Evolutionary conservation across 805 yeast genomes (phyloP).

Genomic region (Spathaspora passalidarum): DNA sequence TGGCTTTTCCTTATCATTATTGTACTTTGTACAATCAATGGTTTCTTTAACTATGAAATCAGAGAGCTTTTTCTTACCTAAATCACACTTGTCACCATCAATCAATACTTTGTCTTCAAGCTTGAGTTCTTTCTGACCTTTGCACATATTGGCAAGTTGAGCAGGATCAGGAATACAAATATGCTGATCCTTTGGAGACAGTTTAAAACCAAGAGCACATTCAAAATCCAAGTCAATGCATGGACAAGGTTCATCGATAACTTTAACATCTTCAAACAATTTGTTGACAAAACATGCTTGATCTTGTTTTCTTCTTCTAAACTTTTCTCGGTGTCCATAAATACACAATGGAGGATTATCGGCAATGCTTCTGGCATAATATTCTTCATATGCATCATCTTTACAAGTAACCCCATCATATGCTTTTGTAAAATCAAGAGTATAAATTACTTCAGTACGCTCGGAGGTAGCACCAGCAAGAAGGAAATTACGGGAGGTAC

Average conservation of each 20-base stretch:
- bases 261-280: constrained; percentile 44
- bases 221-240: constrained; percentile 70
- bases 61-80: constrained; percentile 19
- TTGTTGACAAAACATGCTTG: constrained; percentile 61
- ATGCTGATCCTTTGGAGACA: constrained; percentile 25
- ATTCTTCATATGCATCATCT: constrained; percentile 59
- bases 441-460: constrained; percentile 21
- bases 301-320: constrained; percentile 59
- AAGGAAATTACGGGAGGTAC: constrained; percentile 60
- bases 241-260: constrained; percentile 53
- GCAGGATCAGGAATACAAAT: constrained; percentile 44
- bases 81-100: constrained; percentile 45
- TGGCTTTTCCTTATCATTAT: constrained; percentile 6
- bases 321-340: constrained; percentile 65
- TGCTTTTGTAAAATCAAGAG: constrained; percentile 57
- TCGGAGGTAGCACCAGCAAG: constrained; percentile 40
- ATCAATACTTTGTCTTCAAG: constrained; percentile 39
- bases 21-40: constrained; percentile 34
- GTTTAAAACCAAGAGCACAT: constrained; percentile 52
- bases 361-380: constrained; percentile 48
- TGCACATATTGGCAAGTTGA: constrained; percentile 23
- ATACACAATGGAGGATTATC: constrained; percentile 49
- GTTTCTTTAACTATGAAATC: constrained; percentile 24
- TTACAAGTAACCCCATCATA: constrained; percentile 47
- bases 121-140: constrained; percentile 16